phyloP scores from a whole-genome alignment of 176 grass and related monocot species.

The Neostapfia colusana region DNA sequence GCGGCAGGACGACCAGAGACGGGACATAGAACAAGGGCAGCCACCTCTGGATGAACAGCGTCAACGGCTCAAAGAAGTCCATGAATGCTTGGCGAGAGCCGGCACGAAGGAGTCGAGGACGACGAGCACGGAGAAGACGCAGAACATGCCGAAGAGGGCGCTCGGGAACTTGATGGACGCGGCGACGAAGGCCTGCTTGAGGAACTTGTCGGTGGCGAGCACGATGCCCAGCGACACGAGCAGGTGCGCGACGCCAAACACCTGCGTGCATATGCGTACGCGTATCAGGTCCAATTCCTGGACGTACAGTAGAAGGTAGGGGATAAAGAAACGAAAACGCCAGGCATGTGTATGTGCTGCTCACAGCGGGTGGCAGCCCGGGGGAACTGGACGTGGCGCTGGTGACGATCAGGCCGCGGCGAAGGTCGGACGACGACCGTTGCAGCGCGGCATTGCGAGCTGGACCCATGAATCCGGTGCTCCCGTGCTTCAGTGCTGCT shows the following conservation, averaged over 20 bases:
- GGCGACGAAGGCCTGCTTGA: conserved; percentile 65
- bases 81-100: conserved; percentile 53
- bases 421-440: not conserved
- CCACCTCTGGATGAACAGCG: conserved; percentile 85
- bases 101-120: conserved; percentile 60
- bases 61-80: conserved; percentile 79
- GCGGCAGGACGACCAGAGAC: conserved; percentile 74
- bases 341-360: not conserved
- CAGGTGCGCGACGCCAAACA: conserved; percentile 59
- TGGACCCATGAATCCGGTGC: conserved; percentile 16
- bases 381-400: not conserved
- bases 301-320: too few species aligned
- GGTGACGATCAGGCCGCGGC: conserved; percentile 20
- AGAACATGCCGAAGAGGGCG: conserved; percentile 87
- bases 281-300: not conserved
- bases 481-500: not conserved
- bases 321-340: too few species aligned
- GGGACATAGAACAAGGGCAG: conserved; percentile 92
- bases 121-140: conserved; percentile 70
- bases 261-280: not conserved
- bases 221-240: conserved; percentile 61
- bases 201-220: conserved; percentile 65
- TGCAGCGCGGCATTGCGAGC: not conserved
- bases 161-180: conserved; percentile 90
- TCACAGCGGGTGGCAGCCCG: conserved; percentile 34